Evolutionary conservation across 352 stramenopile species (phyloP), one percentile per base, ranked within the genome.

Genomic region (Pythium insidiosum): DNA sequence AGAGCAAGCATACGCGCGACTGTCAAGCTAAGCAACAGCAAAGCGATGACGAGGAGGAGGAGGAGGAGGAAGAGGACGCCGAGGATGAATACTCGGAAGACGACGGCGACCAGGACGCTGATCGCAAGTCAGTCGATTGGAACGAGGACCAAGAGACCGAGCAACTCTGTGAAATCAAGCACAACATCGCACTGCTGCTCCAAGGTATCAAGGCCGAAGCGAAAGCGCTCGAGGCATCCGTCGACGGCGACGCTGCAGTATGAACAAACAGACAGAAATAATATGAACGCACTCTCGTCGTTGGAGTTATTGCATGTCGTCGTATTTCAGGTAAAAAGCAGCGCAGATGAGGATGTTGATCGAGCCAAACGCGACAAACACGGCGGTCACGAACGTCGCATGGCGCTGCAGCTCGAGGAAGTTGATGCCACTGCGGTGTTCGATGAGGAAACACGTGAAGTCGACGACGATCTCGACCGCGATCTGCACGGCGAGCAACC

Each of bases 121-220:
- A 23, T 47, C n/a, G 33, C 50, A 54, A 57, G n/a, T n/a, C n/a
- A n/a, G n/a, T n/a, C 2, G 63, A 74, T 16, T 84, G 70, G 73
- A 57, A 82, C 49, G 69, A 72, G 3, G 58, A 76, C 33, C 59
- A 82, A 25, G 52, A 83, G 30, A 75, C 66, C 13, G 60, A 84
- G 52, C 70, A 79, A 29, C 44, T 86, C 16, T 71, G 58, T 21
- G 70, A 83, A 43, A 53, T 86, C 30, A 68, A 78, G 33, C 58
- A 82, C 30, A 86, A 76, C 42, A 86, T 86, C 34, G 68, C 68
- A 23, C 50, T 76, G 39, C 50, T 86, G 43, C 62, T 86, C 21
- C 45, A 76, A 25, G 64, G 55, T 19, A 83, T 84, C 45, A 73
- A 83, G 40, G 44, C 73, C 5, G 66, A 84, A 31, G 68, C 71